Evolutionary conservation across 805 yeast genomes (phyloP).

Genomic region (Candida taoyuanica): DNA sequence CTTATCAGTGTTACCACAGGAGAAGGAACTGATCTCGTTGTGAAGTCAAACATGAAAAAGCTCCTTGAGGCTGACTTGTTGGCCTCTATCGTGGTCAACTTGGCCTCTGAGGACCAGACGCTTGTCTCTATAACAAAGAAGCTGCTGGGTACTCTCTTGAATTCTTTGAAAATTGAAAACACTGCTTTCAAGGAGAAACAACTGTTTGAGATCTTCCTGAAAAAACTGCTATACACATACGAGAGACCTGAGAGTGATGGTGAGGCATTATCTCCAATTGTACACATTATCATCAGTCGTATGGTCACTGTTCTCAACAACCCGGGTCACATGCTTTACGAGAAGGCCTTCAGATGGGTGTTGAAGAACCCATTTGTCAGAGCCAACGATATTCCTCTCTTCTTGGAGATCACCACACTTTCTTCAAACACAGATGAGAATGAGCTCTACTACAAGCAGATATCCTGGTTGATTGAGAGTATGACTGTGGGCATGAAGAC

Average conservation of each 20-base stretch:
- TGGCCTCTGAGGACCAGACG: conserved; percentile 33
- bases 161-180: conserved; percentile 37
- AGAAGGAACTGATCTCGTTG: conserved; percentile 18
- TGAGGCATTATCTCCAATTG: conserved; percentile 37
- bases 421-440: conserved; percentile 32
- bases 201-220: conserved; percentile 49
- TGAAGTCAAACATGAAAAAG: conserved; percentile 47
- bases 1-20: conserved; percentile 39
- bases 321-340: conserved; percentile 75
- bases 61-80: conserved; percentile 55
- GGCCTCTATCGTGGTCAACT: conserved; percentile 43
- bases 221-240: conserved; percentile 35
- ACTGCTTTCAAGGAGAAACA: conserved; percentile 51
- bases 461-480: conserved; percentile 60
- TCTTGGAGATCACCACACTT: conserved; percentile 28
- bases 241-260: conserved; percentile 15
- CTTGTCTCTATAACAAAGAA: conserved; percentile 35
- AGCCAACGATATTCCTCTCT: conserved; percentile 41
- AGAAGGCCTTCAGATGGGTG: conserved; percentile 62
- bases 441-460: conserved; percentile 50
- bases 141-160: conserved; percentile 42
- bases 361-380: conserved; percentile 40
- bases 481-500: conserved; percentile 45
- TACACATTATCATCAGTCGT: conserved; percentile 52
- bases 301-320: conserved; percentile 53